phyloP scores from a whole-genome alignment of 202 grass and related monocot species.

The Setaria italica region DNA sequence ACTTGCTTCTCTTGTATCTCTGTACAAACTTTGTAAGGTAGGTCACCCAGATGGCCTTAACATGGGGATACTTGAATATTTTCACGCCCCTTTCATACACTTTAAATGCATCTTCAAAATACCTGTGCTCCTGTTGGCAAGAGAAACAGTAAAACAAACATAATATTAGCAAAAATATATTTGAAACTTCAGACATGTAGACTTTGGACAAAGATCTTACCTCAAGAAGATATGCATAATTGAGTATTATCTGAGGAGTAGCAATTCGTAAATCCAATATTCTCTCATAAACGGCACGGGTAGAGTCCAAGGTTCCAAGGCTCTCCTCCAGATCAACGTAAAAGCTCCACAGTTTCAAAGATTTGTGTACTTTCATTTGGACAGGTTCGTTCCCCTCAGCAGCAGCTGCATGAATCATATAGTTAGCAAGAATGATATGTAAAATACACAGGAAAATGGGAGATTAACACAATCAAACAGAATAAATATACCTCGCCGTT shows the following conservation, averaged over 20 bases:
- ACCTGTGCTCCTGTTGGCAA: slow-evolving; percentile 75
- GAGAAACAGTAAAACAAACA: slow-evolving; percentile 33
- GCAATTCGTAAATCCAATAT: slow-evolving; percentile 96
- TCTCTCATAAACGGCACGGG: slow-evolving; percentile 91
- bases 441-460: slow-evolving; percentile 17
- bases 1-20: slow-evolving; percentile 81
- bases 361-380: slow-evolving; percentile 93
- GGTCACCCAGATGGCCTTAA: slow-evolving; percentile 95
- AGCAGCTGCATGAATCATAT: slow-evolving; percentile 72
- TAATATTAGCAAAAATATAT: slow-evolving; percentile 34
- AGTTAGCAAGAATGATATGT: slow-evolving; percentile 31
- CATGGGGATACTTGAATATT: slow-evolving; percentile 98
- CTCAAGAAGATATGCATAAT: slow-evolving; percentile 97
- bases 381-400: slow-evolving; percentile 90
- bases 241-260: slow-evolving; percentile 94
- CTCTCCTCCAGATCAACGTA: slow-evolving; percentile 98
- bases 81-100: slow-evolving; percentile 99
- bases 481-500: slow-evolving; percentile 81
- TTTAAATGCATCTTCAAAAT: slow-evolving; percentile 99
- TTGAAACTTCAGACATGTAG: slow-evolving; percentile 11
- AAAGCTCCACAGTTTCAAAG: slow-evolving; percentile 93
- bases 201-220: slow-evolving; percentile 49
- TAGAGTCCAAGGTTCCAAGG: slow-evolving; percentile 87
- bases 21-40: slow-evolving; percentile 96
- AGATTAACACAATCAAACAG: slow-evolving; percentile 32